Evolutionary conservation across 139 green algal genomes (phyloP).

Genomic region (Closterium sp.): DNA sequence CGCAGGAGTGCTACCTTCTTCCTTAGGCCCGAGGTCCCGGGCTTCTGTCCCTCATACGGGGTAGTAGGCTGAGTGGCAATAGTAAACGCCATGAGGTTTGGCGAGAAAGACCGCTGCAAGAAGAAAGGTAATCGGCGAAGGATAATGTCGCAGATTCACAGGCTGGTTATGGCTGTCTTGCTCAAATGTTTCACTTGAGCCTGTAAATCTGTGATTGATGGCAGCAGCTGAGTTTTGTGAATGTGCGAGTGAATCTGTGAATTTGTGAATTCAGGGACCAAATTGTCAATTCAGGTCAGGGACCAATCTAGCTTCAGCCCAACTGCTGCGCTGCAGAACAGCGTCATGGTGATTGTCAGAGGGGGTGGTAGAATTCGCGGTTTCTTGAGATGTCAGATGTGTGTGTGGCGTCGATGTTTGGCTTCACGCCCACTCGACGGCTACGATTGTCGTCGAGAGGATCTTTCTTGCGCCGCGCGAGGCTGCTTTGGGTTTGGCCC

Average conservation of each 20-base stretch:
- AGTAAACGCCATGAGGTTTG: constrained; percentile 10
- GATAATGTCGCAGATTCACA: neutral
- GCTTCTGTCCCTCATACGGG: constrained; percentile 95
- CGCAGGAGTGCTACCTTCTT: constrained; percentile 87
- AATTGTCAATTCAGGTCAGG: no score
- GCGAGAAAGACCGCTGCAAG: neutral
- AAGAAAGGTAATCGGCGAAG: neutral
- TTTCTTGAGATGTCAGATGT: no score
- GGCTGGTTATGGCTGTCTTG: neutral
- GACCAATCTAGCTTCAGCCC: no score
- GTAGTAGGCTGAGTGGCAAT: constrained; percentile 63
- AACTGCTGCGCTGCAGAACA: no score
- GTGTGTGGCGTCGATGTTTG: no score
- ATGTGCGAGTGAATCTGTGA: neutral
- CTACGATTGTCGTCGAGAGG: no score
- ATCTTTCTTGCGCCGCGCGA: no score
- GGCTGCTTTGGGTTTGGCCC: no score
- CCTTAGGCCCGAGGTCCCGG: constrained; percentile 87
- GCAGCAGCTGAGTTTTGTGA: neutral
- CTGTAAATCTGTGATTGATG: no score
- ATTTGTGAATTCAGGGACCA: neutral
- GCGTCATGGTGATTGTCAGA: no score
- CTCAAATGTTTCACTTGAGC: neutral
- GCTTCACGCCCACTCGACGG: no score
- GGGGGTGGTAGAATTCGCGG: no score